Evolutionary conservation across 768 basidiomycete genomes (phyloP).

Genomic region (Rhizopogon sp.): DNA sequence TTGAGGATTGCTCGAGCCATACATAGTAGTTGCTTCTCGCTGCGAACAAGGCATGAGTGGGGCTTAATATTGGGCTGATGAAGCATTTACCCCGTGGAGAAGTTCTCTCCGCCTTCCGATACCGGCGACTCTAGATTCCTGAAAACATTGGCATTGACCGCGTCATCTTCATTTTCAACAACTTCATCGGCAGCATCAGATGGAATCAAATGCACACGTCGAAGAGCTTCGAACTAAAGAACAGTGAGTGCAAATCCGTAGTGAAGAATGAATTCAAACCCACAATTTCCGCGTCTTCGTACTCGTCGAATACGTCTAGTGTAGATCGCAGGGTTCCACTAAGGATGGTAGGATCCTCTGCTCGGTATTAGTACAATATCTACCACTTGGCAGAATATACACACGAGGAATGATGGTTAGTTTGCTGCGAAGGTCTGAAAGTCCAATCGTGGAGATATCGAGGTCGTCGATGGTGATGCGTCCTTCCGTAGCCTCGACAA

Average conservation of each 20-base stretch:
- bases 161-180: conserved; percentile 29
- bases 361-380: not conserved
- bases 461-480: conserved; percentile 71
- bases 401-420: conserved; percentile 74
- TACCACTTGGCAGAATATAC: conserved; percentile 15
- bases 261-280: conserved; percentile 19
- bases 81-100: conserved; percentile 66
- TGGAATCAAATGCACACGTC: conserved; percentile 76
- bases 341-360: conserved; percentile 87
- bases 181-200: conserved; percentile 45
- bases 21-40: conserved; percentile 82
- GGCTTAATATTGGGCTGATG: conserved; percentile 8
- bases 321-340: conserved; percentile 79
- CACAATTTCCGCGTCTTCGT: conserved; percentile 79
- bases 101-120: conserved; percentile 89
- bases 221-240: conserved; percentile 75
- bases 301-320: conserved; percentile 83
- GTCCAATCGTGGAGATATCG: conserved; percentile 73
- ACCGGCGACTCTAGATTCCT: conserved; percentile 68
- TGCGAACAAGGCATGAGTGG: conserved; percentile 13
- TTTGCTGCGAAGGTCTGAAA: conserved; percentile 74
- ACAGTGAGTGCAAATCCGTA: not conserved
- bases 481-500: conserved; percentile 82
- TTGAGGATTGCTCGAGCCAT: conserved; percentile 86
- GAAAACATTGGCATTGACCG: conserved; percentile 71